Percentiles rank a stretch among this genome's conserved stretches.
Evolutionary conservation across 2,329 filamentous ascomycete genomes (phyloP).

Genomic region (Falciphora oryzae): DNA sequence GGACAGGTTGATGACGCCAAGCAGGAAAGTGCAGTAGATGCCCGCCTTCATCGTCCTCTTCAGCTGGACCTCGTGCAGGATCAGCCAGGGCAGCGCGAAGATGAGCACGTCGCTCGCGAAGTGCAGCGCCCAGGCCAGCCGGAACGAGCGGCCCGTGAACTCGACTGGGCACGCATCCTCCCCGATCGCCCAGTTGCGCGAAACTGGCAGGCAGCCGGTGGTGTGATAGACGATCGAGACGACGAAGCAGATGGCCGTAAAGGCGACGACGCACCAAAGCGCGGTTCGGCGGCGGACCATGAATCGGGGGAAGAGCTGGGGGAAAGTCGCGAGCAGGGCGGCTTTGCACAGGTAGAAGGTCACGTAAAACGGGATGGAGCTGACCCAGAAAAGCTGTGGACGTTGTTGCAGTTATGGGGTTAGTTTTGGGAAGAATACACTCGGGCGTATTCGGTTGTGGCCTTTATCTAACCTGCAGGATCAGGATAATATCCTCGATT

Average conservation of each 20-base stretch:
- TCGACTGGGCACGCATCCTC: background rate
- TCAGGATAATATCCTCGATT: background rate
- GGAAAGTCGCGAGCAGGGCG: conserved; percentile 1
- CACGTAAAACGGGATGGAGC: background rate
- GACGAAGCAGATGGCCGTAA: background rate
- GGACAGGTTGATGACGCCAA: background rate
- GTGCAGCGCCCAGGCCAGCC: conserved; percentile 2
- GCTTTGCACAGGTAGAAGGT: conserved; percentile 1
- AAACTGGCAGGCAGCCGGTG: background rate
- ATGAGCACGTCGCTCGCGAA: background rate
- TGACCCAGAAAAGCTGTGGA: background rate
- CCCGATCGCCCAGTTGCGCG: background rate
- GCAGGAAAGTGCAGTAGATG: conserved; percentile 3
- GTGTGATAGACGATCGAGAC: background rate
- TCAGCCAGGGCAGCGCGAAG: conserved; percentile 5
- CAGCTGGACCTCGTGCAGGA: background rate
- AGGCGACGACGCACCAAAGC: background rate
- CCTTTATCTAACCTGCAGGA: background rate
- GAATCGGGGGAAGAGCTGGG: background rate
- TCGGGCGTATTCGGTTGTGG: too few species aligned
- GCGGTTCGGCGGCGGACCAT: background rate
- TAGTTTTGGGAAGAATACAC: background rate
- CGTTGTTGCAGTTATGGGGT: background rate
- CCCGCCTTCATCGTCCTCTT: conserved; percentile 2
- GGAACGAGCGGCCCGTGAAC: background rate